A percentile compares a stretch with the other conserved stretches of the same genome.
phyloP scores from a whole-genome alignment of 495 filamentous ascomycete genomes.

The Saxispiralis lemnorum region DNA sequence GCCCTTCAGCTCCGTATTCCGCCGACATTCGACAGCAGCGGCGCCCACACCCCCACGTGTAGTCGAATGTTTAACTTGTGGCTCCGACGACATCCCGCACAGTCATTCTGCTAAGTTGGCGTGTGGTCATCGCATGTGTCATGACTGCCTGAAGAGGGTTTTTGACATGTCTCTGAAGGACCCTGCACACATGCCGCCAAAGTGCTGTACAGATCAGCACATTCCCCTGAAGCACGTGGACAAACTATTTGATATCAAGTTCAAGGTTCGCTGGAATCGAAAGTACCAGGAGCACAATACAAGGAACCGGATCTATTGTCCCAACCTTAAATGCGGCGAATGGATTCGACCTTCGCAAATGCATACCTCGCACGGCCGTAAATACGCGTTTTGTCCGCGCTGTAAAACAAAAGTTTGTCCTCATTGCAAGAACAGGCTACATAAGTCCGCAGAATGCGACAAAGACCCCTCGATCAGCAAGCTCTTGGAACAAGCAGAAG shows the following conservation, averaged over 20 bases:
- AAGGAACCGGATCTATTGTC: conserved; percentile 59
- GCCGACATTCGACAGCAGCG: conserved; percentile 8
- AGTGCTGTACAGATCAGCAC: conserved; percentile 52
- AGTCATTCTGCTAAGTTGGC: conserved; percentile 47
- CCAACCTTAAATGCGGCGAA: conserved; percentile 47
- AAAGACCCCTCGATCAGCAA: conserved; percentile 48
- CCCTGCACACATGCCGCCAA: conserved; percentile 62
- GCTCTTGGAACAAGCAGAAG: conserved; percentile 47
- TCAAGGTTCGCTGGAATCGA: conserved; percentile 60
- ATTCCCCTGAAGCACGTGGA: conserved; percentile 64
- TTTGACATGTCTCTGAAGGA: conserved; percentile 58
- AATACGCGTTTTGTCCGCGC: conserved; percentile 42
- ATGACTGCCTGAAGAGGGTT: conserved; percentile 49
- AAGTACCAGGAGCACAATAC: conserved; percentile 60
- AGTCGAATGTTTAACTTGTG: conserved; percentile 50
- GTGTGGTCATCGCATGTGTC: conserved; percentile 65
- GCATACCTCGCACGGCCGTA: conserved; percentile 28
- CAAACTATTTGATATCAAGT: conserved; percentile 47
- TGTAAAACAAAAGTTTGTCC: conserved; percentile 62
- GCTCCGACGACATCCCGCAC: conserved; percentile 40
- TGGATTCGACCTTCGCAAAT: conserved; percentile 58
- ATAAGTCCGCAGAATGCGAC: conserved; percentile 48
- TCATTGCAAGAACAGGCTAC: conserved; percentile 55
- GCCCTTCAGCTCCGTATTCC: conserved; percentile 1
- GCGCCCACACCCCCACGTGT: conserved; percentile 5